Conservation (phyloP, 2,329 filamentous ascomycete genomes). For the Aspergillus viridinutans region DNA sequence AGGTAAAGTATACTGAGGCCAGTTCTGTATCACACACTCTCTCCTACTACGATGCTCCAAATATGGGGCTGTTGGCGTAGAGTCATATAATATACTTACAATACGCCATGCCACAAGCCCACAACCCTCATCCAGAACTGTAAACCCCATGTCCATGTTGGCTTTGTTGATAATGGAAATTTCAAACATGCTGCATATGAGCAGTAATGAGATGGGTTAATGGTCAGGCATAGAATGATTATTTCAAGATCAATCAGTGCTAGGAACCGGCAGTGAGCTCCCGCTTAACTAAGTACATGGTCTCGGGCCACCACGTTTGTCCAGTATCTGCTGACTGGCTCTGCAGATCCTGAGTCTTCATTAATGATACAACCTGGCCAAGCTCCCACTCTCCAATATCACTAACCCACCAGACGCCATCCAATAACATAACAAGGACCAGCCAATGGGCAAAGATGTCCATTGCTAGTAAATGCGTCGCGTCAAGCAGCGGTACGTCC, state of each 20-base stretch:
- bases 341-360: constrained; percentile 11
- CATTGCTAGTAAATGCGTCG: constrained; percentile 15
- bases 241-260: not conserved
- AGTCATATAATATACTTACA: not conserved
- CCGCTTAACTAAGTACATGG: constrained; percentile 17
- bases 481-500: constrained; percentile 1
- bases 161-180: not conserved
- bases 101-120: not conserved
- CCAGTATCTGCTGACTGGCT: constrained; percentile 3
- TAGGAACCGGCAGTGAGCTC: constrained; percentile 8
- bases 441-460: constrained; percentile 32
- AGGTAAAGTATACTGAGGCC: no score
- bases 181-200: not conserved
- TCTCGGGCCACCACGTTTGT: constrained; percentile 24
- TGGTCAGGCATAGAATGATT: not conserved
- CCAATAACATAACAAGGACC: constrained; percentile 27
- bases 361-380: constrained; percentile 18
- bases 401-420: constrained; percentile 34
- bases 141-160: not conserved
- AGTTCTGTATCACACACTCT: not conserved
- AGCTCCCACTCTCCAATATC: constrained; percentile 25
- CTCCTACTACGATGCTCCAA: not conserved
- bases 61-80: not conserved
- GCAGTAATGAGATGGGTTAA: not conserved
- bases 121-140: not conserved